phyloP scores from a whole-genome alignment of 345 rosid genomes.

The Syzygium oleosum region DNA sequence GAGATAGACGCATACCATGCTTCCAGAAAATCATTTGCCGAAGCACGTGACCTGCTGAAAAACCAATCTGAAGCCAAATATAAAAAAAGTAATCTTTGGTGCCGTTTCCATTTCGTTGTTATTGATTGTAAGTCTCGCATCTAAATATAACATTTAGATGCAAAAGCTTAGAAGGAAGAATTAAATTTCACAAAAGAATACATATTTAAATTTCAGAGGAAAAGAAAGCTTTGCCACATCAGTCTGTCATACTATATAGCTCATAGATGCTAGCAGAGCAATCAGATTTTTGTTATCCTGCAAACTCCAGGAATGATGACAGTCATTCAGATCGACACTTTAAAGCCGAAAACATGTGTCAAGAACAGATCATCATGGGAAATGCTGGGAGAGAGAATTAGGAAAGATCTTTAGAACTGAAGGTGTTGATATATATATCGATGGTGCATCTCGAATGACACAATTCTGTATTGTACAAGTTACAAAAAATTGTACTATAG shows the following conservation, averaged over 20 bases:
- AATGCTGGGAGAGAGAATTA: too few relatives aligned
- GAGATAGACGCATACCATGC: background rate
- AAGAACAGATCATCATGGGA: background rate
- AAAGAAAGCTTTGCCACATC: background rate
- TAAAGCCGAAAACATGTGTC: background rate
- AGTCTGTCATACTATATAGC: background rate
- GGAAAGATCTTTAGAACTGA: too few relatives aligned
- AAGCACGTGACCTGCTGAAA: background rate
- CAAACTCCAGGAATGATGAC: background rate
- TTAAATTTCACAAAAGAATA: background rate
- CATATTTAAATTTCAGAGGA: background rate
- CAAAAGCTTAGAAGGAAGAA: background rate
- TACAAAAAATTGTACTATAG: too few relatives aligned
- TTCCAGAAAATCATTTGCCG: background rate
- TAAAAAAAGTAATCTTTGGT: background rate
- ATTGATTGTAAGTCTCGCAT: background rate
- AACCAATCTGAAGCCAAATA: background rate
- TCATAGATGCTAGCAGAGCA: background rate
- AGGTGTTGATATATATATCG: too few relatives aligned
- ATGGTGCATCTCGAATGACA: too few relatives aligned
- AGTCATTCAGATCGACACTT: background rate
- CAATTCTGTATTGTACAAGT: too few relatives aligned
- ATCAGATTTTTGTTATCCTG: background rate
- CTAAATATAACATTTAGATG: background rate
- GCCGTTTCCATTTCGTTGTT: background rate